Base-by-base conservation (phyloP, 192 early-diverging fungal genomes). In the Linderina pennispora region DNA sequence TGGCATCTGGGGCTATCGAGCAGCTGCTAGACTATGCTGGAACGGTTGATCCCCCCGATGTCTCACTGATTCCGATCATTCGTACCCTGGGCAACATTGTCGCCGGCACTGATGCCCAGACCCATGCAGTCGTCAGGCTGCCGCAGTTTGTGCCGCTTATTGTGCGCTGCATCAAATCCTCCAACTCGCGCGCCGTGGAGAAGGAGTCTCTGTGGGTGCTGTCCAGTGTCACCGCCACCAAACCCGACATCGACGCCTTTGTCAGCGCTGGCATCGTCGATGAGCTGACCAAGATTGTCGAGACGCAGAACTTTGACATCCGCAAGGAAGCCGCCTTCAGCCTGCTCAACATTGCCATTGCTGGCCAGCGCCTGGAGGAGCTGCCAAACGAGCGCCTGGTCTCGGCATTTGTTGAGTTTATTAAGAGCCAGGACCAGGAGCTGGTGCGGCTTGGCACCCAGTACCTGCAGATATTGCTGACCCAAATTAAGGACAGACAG, bases 121-220 rank as follows among this genome's bases (percentile, higher is more conserved):
- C 78, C 3, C 68, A 71, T 22, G 45, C 40, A 3, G 40, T 81
- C 16, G 61, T 84, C 4, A 17, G 53, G 8, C 65, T 76, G 21
- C 45, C 53, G 3, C 58, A 53, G 8, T 82, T 88, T 50, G 45
- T 88, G 9, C 26, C 26, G 10, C 56, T 60, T 2, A 20, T 72
- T 4, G 48, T 59, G 11, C 55, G 47, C 18, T 55, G 61, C 49
- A 60, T 72, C 19, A 57, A 54, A 23, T 39, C 39, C 18, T 48
- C 55, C 20, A 40, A 46, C 0, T 62, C 68, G 18, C 51, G 68
- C 4, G 61, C 79, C 0, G 74, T 87, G 17, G 81, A 82, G 45
- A 87, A 83, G 47, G 85, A 87, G 50, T 66, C 76, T 14, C 66
- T 87, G 31, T 84, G 85, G 83, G 76, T 84, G 3, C 55, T 87